Evolutionary conservation across 805 yeast genomes (phyloP).

Genomic region (Yarrowia keelungensis): DNA sequence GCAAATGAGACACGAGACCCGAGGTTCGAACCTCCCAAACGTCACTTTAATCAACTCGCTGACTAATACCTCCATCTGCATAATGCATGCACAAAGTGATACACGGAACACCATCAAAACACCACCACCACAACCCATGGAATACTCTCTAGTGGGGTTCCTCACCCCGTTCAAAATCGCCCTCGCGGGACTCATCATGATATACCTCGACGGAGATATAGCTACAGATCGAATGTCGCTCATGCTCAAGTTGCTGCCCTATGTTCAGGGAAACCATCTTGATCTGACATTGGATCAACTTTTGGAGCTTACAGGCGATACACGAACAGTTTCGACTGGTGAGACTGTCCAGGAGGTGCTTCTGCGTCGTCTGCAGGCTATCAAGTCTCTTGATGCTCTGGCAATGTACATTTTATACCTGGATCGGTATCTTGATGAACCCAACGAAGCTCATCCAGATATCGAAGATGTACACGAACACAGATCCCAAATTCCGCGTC

Average conservation of each 20-base stretch:
- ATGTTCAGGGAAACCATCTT: constrained; percentile 24
- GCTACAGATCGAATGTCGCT: constrained; percentile 40
- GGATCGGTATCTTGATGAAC: constrained; percentile 40
- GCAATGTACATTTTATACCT: constrained; percentile 40
- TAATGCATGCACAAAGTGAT: background rate
- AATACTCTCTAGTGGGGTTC: constrained; percentile 38
- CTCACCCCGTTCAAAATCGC: constrained; percentile 46
- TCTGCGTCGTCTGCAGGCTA: constrained; percentile 38
- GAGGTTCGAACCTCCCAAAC: too few species aligned
- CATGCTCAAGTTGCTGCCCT: constrained; percentile 45
- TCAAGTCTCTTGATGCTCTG: constrained; percentile 41
- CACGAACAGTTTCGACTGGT: constrained; percentile 9
- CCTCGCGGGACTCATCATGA: constrained; percentile 41
- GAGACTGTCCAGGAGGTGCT: constrained; percentile 20
- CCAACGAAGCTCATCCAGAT: constrained; percentile 20
- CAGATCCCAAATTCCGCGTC: constrained; percentile 10
- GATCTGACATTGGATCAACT: constrained; percentile 11
- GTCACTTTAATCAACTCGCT: too few species aligned
- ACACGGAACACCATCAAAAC: background rate
- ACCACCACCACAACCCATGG: constrained; percentile 7
- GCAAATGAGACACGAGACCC: too few species aligned
- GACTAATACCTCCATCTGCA: background rate
- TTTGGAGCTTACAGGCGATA: background rate
- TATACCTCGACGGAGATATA: constrained; percentile 43
- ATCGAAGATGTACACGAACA: background rate